phyloP scores from a whole-genome alignment of 1,284 basidiomycete species.

The Cutaneotrichosporon cavernicola region DNA sequence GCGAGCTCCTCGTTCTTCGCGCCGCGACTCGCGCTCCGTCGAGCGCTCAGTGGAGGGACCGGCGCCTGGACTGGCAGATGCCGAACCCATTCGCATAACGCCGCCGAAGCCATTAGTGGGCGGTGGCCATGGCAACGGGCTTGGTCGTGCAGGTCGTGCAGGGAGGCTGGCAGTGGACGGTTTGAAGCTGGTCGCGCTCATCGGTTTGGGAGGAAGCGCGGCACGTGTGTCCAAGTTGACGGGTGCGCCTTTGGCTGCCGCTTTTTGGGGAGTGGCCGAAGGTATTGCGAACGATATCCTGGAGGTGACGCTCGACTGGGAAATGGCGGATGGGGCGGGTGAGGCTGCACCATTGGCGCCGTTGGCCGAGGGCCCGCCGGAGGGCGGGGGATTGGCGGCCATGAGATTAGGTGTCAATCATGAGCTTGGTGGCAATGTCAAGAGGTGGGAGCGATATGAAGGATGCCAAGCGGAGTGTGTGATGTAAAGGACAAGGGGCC shows the following conservation, averaged over 20 bases:
- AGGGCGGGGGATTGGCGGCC: slow-evolving; percentile 6
- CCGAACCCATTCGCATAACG: background rate
- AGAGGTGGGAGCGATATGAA: background rate
- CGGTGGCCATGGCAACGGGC: background rate
- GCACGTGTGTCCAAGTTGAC: slow-evolving; percentile 9
- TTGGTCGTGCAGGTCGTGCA: background rate
- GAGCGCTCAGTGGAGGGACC: slow-evolving; percentile 2
- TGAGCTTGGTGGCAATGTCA: slow-evolving; percentile 6
- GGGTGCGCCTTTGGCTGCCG: slow-evolving; percentile 1
- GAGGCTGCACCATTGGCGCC: slow-evolving; percentile 4
- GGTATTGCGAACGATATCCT: slow-evolving; percentile 11
- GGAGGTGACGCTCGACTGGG: background rate
- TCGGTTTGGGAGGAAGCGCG: slow-evolving; percentile 8
- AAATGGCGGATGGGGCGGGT: background rate
- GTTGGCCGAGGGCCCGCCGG: slow-evolving; percentile 6
- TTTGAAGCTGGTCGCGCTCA: background rate
- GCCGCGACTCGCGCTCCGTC: slow-evolving; percentile 11
- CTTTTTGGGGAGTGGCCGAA: slow-evolving; percentile 5
- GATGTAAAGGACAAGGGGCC: background rate
- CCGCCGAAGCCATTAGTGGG: background rate
- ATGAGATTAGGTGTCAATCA: slow-evolving; percentile 7
- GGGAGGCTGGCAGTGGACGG: background rate
- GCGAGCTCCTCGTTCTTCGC: background rate
- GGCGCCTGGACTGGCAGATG: background rate
- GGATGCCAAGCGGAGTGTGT: background rate